These are phyloP conservation scores for Durotheca rogersii DNA, from an alignment of 495 filamentous ascomycete genomes.

Conservation along the genomic window DNA sequence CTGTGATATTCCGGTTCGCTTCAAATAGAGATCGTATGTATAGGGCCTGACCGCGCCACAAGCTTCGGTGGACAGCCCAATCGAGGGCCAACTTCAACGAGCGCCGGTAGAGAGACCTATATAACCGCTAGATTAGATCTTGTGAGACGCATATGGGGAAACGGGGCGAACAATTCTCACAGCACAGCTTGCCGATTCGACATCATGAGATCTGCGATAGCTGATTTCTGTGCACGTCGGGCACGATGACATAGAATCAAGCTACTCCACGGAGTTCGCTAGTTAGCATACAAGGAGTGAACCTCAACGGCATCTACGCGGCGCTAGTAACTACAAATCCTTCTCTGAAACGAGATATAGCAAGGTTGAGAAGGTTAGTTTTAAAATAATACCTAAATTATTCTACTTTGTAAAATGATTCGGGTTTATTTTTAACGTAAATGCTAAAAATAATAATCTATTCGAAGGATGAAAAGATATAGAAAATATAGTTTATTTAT, in stretches of 20 bases:
- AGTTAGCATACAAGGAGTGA: constrained; percentile 2
- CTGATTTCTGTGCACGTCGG: constrained; percentile 3
- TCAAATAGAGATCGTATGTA: constrained; percentile 97
- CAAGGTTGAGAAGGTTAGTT: too few relatives aligned
- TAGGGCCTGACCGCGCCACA: constrained; percentile 93
- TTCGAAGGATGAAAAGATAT: too few relatives aligned
- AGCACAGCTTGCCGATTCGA: constrained; percentile 48
- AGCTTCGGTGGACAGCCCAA: constrained; percentile 85
- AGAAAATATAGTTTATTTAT: too few relatives aligned
- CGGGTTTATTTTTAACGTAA: too few relatives aligned
- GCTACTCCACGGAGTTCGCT: constrained; percentile 6
- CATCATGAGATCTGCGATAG: constrained; percentile 42
- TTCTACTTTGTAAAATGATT: too few relatives aligned
- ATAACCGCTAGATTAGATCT: constrained; percentile 16
- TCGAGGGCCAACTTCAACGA: constrained; percentile 89
- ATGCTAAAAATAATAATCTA: too few relatives aligned
- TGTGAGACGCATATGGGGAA: not conserved
- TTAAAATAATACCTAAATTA: too few relatives aligned
- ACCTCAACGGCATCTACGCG: constrained; percentile 3
- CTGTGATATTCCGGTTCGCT: constrained; percentile 80
- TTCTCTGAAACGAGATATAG: too few relatives aligned
- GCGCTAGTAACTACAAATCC: too few relatives aligned
- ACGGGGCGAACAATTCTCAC: constrained; percentile 40
- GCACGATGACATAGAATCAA: constrained; percentile 6
- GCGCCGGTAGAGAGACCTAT: constrained; percentile 88